Base-by-base conservation (phyloP, 148 eudicot genomes). In the Arbutus unedo region DNA sequence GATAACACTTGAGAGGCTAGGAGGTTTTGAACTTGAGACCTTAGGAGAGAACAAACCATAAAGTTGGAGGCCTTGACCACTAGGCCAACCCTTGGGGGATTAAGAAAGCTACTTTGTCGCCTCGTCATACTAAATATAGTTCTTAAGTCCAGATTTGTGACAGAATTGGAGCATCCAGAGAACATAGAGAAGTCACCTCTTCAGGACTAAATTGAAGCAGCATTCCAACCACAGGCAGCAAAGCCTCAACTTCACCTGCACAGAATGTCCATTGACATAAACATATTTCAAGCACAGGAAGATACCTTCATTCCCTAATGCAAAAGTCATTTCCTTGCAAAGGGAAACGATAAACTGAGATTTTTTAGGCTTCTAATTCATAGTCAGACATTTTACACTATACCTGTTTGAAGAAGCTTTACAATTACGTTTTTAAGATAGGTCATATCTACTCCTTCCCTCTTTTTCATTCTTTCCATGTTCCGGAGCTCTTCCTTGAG, bases 351-450 rank as follows among this genome's bases (percentile, higher is more conserved):
- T 15, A 50, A 71, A 53, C 70, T 18, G n/a, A 68, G 38, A 55
- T 3, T 25, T 41, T 23, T 41, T 15, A 3, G 8, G 38, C 47
- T 41, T 19, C 43, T 19, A 48, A 0, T 43, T 68, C 77, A 51
- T 56, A 84, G 41, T 4, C 15, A 11, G 73, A 67, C 47, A 23
- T 50, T 77, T 8, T 23, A 47, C 4, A 59, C 50, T 18, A 68
- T 91, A 97, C 99, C 99, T 85, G 99, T 97, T 87, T 97, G 93
- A 82, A 97, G 97, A 85, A 97, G 97, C 91, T 97, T 97, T 86
- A 97, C 85, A 67, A 97, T 90, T 51, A 97, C 96, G 71, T 97
- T 97, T 86, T 97, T 97, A 18, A 97, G 95, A 87, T 97, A 97
- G 57, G 99, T 97, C 97, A 97, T 84, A 88, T 97, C 99, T 71